Conservation (phyloP, 805 yeast genomes). For the Spathaspora hagerdaliae region DNA sequence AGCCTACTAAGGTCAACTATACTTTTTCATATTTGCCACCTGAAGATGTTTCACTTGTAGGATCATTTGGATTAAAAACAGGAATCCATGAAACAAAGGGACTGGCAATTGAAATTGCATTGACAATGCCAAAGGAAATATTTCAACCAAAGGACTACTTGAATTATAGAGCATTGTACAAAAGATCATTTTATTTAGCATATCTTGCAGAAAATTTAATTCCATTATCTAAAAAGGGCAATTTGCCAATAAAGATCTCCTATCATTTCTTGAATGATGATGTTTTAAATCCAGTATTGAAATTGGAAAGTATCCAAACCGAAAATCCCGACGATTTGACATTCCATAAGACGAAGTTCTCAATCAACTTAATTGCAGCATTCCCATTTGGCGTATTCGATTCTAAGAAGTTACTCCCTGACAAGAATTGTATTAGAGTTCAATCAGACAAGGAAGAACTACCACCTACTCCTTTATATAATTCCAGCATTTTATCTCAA, state of each 20-base stretch:
- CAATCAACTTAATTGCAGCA: slow-evolving; percentile 70
- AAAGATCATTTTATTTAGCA: slow-evolving; percentile 83
- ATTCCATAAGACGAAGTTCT: slow-evolving; percentile 63
- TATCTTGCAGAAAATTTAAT: slow-evolving; percentile 66
- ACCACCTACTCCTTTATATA: slow-evolving; percentile 84
- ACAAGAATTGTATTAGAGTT: slow-evolving; percentile 77
- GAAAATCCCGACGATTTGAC: slow-evolving; percentile 47
- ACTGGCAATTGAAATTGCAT: slow-evolving; percentile 68
- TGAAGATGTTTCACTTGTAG: slow-evolving; percentile 70
- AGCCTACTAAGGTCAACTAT: slow-evolving; percentile 70
- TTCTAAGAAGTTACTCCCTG: slow-evolving; percentile 69
- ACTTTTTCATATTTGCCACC: slow-evolving; percentile 70
- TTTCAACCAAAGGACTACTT: slow-evolving; percentile 86
- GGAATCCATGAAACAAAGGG: slow-evolving; percentile 64
- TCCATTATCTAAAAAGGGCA: slow-evolving; percentile 47
- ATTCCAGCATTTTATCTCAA: slow-evolving; percentile 72
- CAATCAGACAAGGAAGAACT: slow-evolving; percentile 43
- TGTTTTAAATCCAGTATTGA: slow-evolving; percentile 68
- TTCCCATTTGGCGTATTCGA: slow-evolving; percentile 72
- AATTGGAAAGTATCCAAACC: slow-evolving; percentile 52
- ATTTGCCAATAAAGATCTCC: slow-evolving; percentile 55
- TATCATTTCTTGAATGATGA: slow-evolving; percentile 77
- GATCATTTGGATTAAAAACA: slow-evolving; percentile 85
- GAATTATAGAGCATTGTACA: slow-evolving; percentile 86
- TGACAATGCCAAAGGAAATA: slow-evolving; percentile 73